phyloP scores from a whole-genome alignment of 306 rosid species.

The Luffa aegyptiaca region DNA sequence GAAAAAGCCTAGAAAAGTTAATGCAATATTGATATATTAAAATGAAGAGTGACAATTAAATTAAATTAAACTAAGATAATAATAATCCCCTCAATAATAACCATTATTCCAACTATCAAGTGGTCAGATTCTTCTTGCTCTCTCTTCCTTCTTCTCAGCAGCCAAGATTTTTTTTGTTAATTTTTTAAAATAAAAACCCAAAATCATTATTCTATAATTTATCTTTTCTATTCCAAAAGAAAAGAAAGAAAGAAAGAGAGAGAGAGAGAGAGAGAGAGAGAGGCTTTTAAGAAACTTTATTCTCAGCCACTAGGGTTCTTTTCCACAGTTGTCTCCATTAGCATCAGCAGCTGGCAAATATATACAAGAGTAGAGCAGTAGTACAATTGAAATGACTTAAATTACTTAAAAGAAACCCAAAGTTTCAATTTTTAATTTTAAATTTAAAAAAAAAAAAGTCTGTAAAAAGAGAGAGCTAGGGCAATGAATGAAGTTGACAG shows the following conservation, averaged over 20 bases:
- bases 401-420: background rate
- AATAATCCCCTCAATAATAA: background rate
- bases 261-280: slow-evolving; percentile 11
- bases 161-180: background rate
- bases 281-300: slow-evolving; percentile 15
- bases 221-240: background rate
- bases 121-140: background rate
- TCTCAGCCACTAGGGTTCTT: slow-evolving; percentile 13
- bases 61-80: background rate
- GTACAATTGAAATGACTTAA: slow-evolving; percentile 3
- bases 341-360: slow-evolving; percentile 20
- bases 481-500: background rate
- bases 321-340: slow-evolving; percentile 34
- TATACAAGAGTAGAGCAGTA: background rate
- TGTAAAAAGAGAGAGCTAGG: background rate
- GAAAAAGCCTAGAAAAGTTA: background rate
- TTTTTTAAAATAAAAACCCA: background rate
- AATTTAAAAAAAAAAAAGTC: background rate
- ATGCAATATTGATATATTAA: background rate
- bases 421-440: background rate
- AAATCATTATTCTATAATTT: background rate
- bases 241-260: background rate
- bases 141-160: background rate
- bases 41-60: background rate
- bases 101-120: background rate